Evolutionary conservation across 2,329 filamentous ascomycete genomes (phyloP), one percentile per base, ranked within the genome.

Genomic region (Phyllosticta citrichinensis): DNA sequence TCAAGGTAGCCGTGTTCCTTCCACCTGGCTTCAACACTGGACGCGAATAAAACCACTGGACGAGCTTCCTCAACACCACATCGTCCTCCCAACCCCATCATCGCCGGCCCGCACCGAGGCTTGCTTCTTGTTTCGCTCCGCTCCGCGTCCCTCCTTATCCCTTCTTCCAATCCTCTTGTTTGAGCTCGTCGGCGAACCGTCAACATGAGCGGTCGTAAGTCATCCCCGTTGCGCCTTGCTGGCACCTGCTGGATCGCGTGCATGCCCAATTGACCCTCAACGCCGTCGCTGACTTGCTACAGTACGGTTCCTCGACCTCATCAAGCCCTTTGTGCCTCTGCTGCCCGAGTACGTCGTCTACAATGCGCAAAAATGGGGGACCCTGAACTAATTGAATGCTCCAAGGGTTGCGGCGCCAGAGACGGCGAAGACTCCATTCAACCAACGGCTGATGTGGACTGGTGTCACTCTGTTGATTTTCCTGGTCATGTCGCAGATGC

Each of bases 401-500:
- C 22, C 35, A 20, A 58, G 57, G 61, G 61, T 62, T 56, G 89
- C 93, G 81, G 88, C 95, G 74, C 94, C 94, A 69, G 94, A 99
- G 81, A 96, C 92, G 77, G 22, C 54, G 17, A 97, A 97, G 83
- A 88, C 96, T 63, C 91, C 92, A 69, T 99, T 99, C 87, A 95
- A 97, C 83, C 94, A 97, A 68, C 74, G 77, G 65, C 73, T 80
- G 71, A 75, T 80, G 79, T 80, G 78, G 78, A 80, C 78, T 14
- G 77, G 77, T 66, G 72, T 75, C 76, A 97, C 94, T 67, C 85
- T 99, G 70, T 82, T 99, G 77, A 95, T 97, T 81, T 99, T 99
- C 86, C 81, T 99, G 83, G 91, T 99, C 79, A 99, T 99, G 94
- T 97, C 91, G 81, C 94, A 97, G 81, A 97, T 99, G 94, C 72